Percentiles rank a stretch among this genome's conserved stretches.
Conservation (phyloP, 2,329 filamentous ascomycete species). For the Aureobasidium namibiae region DNA sequence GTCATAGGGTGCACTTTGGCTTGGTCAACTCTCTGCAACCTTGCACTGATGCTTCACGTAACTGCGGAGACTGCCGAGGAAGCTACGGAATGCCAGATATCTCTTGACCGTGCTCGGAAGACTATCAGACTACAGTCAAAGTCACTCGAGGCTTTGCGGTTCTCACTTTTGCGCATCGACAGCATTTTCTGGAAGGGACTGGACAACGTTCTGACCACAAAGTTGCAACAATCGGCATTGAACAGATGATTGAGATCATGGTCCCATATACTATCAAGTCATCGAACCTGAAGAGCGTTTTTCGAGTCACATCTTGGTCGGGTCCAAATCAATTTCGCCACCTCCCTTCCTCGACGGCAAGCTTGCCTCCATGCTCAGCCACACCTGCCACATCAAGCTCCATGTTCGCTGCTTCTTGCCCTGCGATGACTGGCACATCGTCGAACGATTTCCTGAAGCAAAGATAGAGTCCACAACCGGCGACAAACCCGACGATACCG, state of each 20-base stretch:
- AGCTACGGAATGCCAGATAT: neutral
- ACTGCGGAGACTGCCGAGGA: neutral
- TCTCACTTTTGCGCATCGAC: neutral
- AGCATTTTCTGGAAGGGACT: conserved; percentile 4
- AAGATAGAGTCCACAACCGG: conserved; percentile 59
- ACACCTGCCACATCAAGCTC: neutral
- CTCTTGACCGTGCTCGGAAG: neutral
- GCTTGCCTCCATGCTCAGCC: neutral
- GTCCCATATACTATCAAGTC: no score
- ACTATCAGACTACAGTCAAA: neutral
- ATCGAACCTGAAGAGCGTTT: no score
- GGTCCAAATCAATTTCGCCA: neutral
- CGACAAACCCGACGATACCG: conserved; percentile 55
- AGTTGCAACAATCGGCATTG: neutral
- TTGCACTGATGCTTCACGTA: neutral
- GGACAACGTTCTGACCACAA: neutral
- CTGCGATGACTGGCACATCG: neutral
- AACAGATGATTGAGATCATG: no score
- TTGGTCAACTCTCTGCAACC: neutral
- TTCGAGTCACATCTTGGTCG: neutral
- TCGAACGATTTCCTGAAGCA: conserved; percentile 53
- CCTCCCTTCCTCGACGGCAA: neutral
- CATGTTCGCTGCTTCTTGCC: neutral
- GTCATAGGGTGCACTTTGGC: neutral
- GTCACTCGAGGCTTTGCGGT: neutral